Evolutionary conservation across 805 yeast species (phyloP), one percentile per base, ranked within the genome.

Genomic region (Jamesozyma lodderae): DNA sequence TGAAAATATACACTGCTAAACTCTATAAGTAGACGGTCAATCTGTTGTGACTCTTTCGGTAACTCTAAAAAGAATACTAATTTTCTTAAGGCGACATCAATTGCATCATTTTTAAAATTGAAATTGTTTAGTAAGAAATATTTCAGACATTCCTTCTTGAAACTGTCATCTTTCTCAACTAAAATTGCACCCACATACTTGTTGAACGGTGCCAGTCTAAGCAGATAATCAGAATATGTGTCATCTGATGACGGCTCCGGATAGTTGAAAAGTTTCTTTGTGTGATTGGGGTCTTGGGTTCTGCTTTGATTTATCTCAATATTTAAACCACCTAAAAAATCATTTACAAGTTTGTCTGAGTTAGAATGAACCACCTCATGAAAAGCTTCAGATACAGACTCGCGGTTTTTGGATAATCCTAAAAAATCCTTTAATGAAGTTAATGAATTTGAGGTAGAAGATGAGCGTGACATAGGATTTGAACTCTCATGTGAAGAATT

Each of bases 41-140:
- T 81, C 50, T 81, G 88, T 52, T 81, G 88, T 0, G 84, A 64
- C 49, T 81, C 92, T 43, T 66, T 70, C 0, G 92, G 90, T 18
- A 81, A 59, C 37, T 74, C 74, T 40, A 75, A 67, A 35, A 68
- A 59, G 63, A 76, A 66, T 31, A 81, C 55, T 36, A 81, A 68
- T 44, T 70, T 72, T 31, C 87, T 60, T 37, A 81, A 55, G 0
- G 87, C 69, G 42, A 81, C 61, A 48, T 81, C 92, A n/a, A 82
- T 48, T 0, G 90, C 82, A 43, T 72, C 73, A 19, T 62, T 62
- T 2, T 48, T 32, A 41, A 81, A 78, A 37, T 73, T 64, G 48
- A 77, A 77, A 33, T 54, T 63, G 13, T 47, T 45, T 0, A 38
- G 28, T 14, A 66, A 42, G 35, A 48, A 64, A 17, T 40, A 33